Base-by-base conservation (phyloP, 345 rosid genomes). In the Heritiera fomes region DNA sequence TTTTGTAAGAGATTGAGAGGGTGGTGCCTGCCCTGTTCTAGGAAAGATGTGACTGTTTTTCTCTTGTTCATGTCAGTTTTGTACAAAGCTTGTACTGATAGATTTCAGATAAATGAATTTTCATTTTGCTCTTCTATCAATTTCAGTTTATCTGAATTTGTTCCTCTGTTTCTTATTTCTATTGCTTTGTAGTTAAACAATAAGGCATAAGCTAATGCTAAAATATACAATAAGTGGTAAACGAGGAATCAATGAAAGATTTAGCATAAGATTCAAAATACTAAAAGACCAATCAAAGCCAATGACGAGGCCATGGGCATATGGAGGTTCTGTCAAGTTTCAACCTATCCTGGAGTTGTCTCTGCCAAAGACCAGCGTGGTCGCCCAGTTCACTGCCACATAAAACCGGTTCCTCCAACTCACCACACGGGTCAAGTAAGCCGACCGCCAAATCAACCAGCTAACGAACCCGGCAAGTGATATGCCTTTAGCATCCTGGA, bases 341-440 rank as follows among this genome's bases (percentile, higher is more conserved):
- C 46, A 83, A 50, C 94, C 91, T 34, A 92, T 90, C 74, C 93
- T 85, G 65, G 93, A 84, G 73, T 81, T 92, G 20, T 92, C 94
- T 90, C 94, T 87, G 52, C 97, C 97, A 47, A 92, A 92, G n/a
- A 89, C 91, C 12, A 92, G 34, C 11, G 94, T 92, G 8, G 94
- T 92, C 2, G 91, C 90, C 94, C 94, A 92, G 84, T 92, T 92
- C 70, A 92, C 84, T 0, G 89, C 91, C 73, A 90, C 93, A 15
- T 90, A 90, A 73, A 92, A 83, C 84, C 92, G 80, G 83, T 92
- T 92, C 85, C 94, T 88, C 94, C 97, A 92, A 76, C 94, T 90
- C 6, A 92, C 75, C 9, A 92, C 94, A 0, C 97, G 87, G 2
- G 93, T 90, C 61, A 92, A 90, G 70, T 92, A 88, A 9, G 97